Conservation (phyloP, 495 filamentous ascomycete species). For the Hypomontagnella submonticulosa region DNA sequence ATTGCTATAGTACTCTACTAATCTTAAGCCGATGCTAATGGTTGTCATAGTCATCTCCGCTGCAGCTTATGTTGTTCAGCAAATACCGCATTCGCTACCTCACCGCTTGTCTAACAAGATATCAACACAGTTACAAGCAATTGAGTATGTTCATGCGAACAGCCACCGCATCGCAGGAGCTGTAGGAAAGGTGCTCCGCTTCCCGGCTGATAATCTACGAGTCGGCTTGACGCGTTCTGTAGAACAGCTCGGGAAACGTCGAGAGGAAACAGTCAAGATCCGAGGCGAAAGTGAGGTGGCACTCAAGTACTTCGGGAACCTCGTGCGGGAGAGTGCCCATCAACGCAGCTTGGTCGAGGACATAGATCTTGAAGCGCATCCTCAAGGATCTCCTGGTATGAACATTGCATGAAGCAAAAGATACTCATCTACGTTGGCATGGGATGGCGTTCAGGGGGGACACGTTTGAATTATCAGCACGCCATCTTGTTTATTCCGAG, state of each 20-base stretch:
- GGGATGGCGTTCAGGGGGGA: slow-evolving; percentile 34
- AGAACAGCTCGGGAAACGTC: slow-evolving; percentile 79
- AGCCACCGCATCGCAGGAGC: slow-evolving; percentile 81
- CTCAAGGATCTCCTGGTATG: slow-evolving; percentile 51
- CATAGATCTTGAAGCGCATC: slow-evolving; percentile 82
- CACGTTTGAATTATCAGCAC: slow-evolving; percentile 25
- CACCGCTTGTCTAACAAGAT: slow-evolving; percentile 88
- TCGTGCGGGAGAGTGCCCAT: slow-evolving; percentile 78
- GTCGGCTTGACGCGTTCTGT: slow-evolving; percentile 82
- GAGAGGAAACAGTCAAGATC: slow-evolving; percentile 81
- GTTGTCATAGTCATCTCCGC: slow-evolving; percentile 70
- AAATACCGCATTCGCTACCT: slow-evolving; percentile 89
- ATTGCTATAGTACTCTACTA: slow-evolving; percentile 10
- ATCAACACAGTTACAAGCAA: slow-evolving; percentile 73
- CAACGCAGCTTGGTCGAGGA: slow-evolving; percentile 77
- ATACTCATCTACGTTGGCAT: slow-evolving; percentile 19
- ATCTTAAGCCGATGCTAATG: slow-evolving; percentile 50
- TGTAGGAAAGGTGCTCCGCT: slow-evolving; percentile 85
- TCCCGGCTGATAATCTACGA: slow-evolving; percentile 83
- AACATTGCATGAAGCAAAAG: slow-evolving; percentile 32
- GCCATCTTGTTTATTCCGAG: slow-evolving; percentile 26
- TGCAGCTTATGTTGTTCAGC: slow-evolving; percentile 79
- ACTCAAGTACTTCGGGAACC: slow-evolving; percentile 85
- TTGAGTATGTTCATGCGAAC: slow-evolving; percentile 95
- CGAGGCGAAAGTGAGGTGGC: slow-evolving; percentile 79